Conservation (phyloP, 1,284 basidiomycete species). For the Omphalotus olearius region DNA sequence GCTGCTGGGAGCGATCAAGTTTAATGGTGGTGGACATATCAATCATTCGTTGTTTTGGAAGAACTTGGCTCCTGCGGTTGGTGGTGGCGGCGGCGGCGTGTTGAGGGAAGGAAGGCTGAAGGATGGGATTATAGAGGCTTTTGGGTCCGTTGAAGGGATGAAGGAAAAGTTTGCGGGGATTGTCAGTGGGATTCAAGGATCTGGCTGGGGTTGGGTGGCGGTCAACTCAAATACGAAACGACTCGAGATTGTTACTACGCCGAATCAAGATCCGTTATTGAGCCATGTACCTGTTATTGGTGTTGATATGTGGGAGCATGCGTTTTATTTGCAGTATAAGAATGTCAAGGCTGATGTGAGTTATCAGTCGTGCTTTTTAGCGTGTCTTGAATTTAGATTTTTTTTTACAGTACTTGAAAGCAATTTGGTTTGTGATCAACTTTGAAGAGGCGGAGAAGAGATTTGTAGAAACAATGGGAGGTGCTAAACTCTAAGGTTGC, state of each 20-base stretch:
- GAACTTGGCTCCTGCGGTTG: conserved; percentile 67
- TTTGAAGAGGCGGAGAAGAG: conserved; percentile 77
- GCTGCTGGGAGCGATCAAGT: conserved; percentile 69
- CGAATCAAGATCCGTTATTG: conserved; percentile 89
- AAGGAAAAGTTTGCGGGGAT: conserved; percentile 71
- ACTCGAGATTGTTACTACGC: conserved; percentile 74
- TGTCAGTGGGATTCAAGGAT: conserved; percentile 83
- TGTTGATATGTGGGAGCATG: conserved; percentile 87
- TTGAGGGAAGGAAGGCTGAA: conserved; percentile 66
- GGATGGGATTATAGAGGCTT: conserved; percentile 59
- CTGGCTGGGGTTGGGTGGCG: conserved; percentile 92
- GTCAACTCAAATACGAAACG: conserved; percentile 56
- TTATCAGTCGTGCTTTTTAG: conserved; percentile 15
- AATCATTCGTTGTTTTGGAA: conserved; percentile 95
- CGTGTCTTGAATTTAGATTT: conserved; percentile 1
- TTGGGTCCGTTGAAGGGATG: conserved; percentile 69
- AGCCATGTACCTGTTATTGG: conserved; percentile 77
- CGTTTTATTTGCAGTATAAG: conserved; percentile 76
- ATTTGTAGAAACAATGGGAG: conserved; percentile 42
- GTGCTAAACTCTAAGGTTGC: conserved; percentile 24
- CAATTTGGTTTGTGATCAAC: conserved; percentile 83
- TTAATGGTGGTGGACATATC: conserved; percentile 77
- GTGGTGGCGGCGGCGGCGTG: conserved; percentile 55
- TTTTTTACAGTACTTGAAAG: conserved; percentile 59
- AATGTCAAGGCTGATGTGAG: conserved; percentile 70